phyloP scores from a whole-genome alignment of 257 asterid genomes.

The Schizonepeta tenuifolia region DNA sequence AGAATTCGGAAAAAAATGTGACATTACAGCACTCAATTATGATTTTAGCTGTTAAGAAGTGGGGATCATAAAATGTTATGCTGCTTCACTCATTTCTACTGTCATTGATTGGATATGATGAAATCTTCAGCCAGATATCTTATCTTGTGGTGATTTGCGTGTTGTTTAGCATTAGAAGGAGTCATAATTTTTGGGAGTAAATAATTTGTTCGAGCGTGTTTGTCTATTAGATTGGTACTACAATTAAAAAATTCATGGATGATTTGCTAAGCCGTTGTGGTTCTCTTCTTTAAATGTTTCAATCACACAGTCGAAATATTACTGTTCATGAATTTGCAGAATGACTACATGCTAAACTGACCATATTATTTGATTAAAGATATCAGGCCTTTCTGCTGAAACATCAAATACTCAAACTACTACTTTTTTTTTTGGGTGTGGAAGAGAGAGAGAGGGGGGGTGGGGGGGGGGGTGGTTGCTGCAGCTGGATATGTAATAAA shows the following conservation, averaged over 20 bases:
- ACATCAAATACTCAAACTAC: neutral
- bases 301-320: neutral
- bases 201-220: neutral
- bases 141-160: neutral
- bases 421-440: too few relatives aligned
- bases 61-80: neutral
- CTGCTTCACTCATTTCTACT: neutral
- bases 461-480: too few relatives aligned
- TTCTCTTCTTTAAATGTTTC: neutral
- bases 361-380: neutral
- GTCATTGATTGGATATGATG: neutral
- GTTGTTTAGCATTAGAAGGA: neutral
- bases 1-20: neutral
- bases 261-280: neutral
- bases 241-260: neutral
- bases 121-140: neutral
- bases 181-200: neutral
- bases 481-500: too few relatives aligned
- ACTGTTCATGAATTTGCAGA: neutral
- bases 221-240: neutral
- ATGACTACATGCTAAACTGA: neutral
- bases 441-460: too few relatives aligned
- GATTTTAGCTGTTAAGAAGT: neutral
- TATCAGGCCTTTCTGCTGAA: neutral
- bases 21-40: slow-evolving; percentile 6